Percentiles rank a stretch among this genome's conserved stretches.
Conservation (phyloP, 257 asterid genomes). For the Dorcoceras hygrometricum region DNA sequence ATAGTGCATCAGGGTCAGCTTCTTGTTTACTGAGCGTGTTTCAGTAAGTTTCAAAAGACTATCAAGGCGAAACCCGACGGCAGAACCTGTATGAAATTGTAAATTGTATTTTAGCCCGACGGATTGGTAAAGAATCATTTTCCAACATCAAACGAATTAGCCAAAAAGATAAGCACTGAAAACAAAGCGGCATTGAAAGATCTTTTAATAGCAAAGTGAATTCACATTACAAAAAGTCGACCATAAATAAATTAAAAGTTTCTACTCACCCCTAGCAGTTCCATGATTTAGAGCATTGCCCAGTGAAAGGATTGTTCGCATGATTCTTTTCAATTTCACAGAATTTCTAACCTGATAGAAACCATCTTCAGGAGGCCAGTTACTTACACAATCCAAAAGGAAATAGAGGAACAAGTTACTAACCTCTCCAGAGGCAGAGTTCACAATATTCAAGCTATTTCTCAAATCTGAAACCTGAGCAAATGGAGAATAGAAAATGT, state of each 20-base stretch:
- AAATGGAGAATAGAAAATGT: slow-evolving; percentile 1
- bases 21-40: slow-evolving; percentile 75
- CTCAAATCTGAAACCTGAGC: slow-evolving; percentile 64
- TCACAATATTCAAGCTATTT: slow-evolving; percentile 50
- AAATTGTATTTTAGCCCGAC: slow-evolving; percentile 11
- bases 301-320: slow-evolving; percentile 75
- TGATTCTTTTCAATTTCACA: slow-evolving; percentile 70
- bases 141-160: not conserved
- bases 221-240: not conserved
- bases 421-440: slow-evolving; percentile 77
- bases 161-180: not conserved
- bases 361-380: slow-evolving; percentile 23
- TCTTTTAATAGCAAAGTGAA: not conserved
- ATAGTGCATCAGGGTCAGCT: slow-evolving; percentile 87
- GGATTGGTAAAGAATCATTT: not conserved
- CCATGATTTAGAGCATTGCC: slow-evolving; percentile 93
- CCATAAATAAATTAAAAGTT: slow-evolving; percentile 3
- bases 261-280: slow-evolving; percentile 74
- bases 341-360: slow-evolving; percentile 71
- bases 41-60: slow-evolving; percentile 88
- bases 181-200: not conserved
- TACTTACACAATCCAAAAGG: slow-evolving; percentile 17
- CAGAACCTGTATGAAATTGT: slow-evolving; percentile 56
- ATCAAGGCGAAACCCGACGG: slow-evolving; percentile 86
- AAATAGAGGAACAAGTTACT: slow-evolving; percentile 25